Base-by-base conservation (phyloP, 2,329 filamentous ascomycete genomes). In the Sporothrix euskadiensis region DNA sequence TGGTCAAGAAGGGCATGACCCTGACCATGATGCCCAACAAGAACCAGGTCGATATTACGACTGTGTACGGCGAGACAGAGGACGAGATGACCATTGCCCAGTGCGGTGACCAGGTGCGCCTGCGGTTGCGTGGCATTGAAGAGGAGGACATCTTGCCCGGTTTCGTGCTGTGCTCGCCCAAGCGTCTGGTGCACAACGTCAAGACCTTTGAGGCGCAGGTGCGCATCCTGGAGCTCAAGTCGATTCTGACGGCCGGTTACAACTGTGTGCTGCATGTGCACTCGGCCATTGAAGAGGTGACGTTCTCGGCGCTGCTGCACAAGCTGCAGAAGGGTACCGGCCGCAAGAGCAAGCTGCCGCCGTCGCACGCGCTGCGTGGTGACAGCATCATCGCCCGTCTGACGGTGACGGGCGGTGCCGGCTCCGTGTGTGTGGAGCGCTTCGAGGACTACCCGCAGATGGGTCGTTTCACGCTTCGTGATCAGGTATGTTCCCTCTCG, bases 181-280 rank as follows among this genome's bases (percentile, higher is more conserved):
- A 97, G 86, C 91, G 96, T 77, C 89, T 96, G 44, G 96, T 98
- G 30, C 94, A 99, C 85, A 95, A 91, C 79, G 97, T 99, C 52
- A 84, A 87, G 70, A 86, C 91, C 69, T 99, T 99, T 78, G 97
- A 99, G 84, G 97, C 96, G 2, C 97, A 99, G 84, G 97, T 99
- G 80, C 91, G 94, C 74, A 94, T 99, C 76, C 86, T 99, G 70
- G 96, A 99, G 77, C 86, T 99, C 76, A 98, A 97, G 89, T 94
- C 86, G 79, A 99, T 99, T 80, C 87, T 99, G 54, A 93, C 92
- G 9, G 94, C 95, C 26, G 96, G 96, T 71, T 99, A 97, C 86
- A 98, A 98, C 85, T 99, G 96, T 80, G 97, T 99, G 56, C 86
- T 99, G 77, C 96, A 99, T 84, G 93, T 99, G 30, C 96, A 99